Percentiles rank a stretch among this genome's conserved stretches.
Conservation (phyloP, 495 filamentous ascomycete species). For the Terfezia claveryi region DNA sequence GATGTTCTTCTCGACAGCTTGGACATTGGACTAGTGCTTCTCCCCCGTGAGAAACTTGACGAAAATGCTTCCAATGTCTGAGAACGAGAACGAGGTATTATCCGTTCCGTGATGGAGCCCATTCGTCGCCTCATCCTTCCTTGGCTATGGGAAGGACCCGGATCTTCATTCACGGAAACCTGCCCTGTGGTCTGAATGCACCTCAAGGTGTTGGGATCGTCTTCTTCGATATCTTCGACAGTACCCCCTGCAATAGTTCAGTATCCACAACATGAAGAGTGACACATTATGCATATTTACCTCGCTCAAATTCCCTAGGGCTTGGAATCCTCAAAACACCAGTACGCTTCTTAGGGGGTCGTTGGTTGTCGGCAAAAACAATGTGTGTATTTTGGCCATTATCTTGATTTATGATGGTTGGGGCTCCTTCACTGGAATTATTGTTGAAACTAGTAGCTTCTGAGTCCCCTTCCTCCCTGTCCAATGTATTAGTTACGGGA, state of each 20-base stretch:
- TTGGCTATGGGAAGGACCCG: background rate
- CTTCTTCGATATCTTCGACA: conserved; percentile 16
- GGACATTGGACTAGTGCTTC: conserved; percentile 12
- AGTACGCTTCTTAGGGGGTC: background rate
- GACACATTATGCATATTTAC: background rate
- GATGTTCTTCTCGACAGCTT: conserved; percentile 6
- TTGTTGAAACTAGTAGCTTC: too few species aligned
- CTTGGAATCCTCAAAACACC: conserved; percentile 14
- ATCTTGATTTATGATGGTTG: background rate
- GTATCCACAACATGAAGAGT: background rate
- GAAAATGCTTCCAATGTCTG: conserved; percentile 7
- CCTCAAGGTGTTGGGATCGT: conserved; percentile 11
- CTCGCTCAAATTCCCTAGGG: conserved; percentile 17
- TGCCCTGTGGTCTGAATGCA: conserved; percentile 9
- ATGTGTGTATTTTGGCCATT: background rate
- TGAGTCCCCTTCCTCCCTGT: too few species aligned
- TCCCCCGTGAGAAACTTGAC: conserved; percentile 2
- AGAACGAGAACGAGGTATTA: conserved; percentile 9
- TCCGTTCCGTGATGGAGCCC: conserved; percentile 7
- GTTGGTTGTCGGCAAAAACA: background rate
- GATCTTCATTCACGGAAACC: background rate
- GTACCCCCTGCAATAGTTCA: conserved; percentile 5
- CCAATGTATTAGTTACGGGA: too few species aligned
- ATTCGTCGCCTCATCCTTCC: background rate
- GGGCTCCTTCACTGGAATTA: too few species aligned